Percentiles rank a stretch among this genome's conserved stretches.
Conservation (phyloP, 768 basidiomycete genomes). For the Suillus placidus region DNA sequence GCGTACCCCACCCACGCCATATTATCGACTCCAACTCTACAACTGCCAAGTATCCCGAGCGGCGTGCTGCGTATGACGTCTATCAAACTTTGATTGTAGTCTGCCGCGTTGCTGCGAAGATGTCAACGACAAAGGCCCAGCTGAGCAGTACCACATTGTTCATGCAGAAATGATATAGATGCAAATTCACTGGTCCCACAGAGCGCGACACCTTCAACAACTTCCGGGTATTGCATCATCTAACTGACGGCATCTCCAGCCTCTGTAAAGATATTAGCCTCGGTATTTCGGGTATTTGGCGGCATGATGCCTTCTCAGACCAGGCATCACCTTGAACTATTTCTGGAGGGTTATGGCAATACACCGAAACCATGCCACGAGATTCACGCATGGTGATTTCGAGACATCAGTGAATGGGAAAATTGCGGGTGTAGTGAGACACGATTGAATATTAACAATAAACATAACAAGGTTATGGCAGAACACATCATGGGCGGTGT, state of each 20-base stretch:
- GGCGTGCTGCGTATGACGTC: not conserved
- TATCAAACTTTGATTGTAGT: not conserved
- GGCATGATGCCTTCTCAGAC: not conserved
- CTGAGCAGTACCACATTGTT: not conserved
- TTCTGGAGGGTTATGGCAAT: not conserved
- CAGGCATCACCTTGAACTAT: not conserved
- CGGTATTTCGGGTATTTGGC: not conserved
- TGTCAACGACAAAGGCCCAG: not conserved
- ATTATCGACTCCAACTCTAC: not conserved
- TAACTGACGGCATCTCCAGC: not conserved
- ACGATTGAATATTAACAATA: too few relatives aligned
- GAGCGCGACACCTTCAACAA: not conserved
- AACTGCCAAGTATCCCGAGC: not conserved
- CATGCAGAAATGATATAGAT: not conserved
- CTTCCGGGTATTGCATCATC: not conserved
- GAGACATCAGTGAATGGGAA: not conserved
- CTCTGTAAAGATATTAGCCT: not conserved
- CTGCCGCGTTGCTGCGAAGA: not conserved
- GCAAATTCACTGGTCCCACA: not conserved
- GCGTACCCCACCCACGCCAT: not conserved
- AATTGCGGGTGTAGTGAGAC: too few relatives aligned
- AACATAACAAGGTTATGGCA: too few relatives aligned
- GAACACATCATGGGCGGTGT: too few relatives aligned
- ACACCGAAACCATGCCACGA: not conserved
- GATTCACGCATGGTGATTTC: not conserved